Conservation (phyloP, 2,329 filamentous ascomycete species). For the Phialophora chinensis region DNA sequence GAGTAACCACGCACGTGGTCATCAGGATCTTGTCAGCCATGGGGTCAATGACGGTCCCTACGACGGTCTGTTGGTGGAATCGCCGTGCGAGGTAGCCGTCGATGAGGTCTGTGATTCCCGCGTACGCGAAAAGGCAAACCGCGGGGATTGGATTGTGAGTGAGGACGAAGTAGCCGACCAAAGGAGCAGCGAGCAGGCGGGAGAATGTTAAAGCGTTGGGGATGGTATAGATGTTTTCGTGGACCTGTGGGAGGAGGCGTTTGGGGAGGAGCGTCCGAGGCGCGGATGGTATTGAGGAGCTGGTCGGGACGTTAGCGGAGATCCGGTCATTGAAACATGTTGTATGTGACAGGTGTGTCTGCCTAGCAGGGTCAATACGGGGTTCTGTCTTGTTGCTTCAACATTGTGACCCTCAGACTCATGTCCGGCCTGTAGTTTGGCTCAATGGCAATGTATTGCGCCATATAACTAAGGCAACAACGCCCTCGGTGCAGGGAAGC, state of each 20-base stretch:
- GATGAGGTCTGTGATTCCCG: conserved; percentile 86
- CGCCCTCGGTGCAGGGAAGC: not conserved
- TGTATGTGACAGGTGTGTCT: not conserved
- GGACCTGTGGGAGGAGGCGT: conserved; percentile 48
- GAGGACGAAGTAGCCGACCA: conserved; percentile 86
- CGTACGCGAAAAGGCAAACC: conserved; percentile 86
- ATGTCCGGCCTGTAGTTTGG: not conserved
- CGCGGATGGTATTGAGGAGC: conserved; percentile 6
- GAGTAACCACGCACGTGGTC: conserved; percentile 85
- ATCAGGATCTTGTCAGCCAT: conserved; percentile 97
- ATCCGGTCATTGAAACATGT: not conserved
- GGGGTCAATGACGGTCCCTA: conserved; percentile 91
- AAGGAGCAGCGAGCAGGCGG: conserved; percentile 79
- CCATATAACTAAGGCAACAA: not conserved
- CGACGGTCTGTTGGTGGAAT: conserved; percentile 89
- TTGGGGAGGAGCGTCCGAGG: conserved; percentile 30
- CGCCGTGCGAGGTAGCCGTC: conserved; percentile 92
- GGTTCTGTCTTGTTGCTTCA: not conserved
- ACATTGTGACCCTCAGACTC: not conserved
- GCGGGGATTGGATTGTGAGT: conserved; percentile 80
- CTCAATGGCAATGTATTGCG: not conserved
- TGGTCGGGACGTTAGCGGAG: not conserved
- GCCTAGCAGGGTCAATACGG: not conserved
- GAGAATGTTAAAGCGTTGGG: conserved; percentile 92
- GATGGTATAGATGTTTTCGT: conserved; percentile 96